These are phyloP conservation scores for Lathyrus aphaca DNA, from an alignment of 306 rosid genomes.

Conservation along the genomic window DNA sequence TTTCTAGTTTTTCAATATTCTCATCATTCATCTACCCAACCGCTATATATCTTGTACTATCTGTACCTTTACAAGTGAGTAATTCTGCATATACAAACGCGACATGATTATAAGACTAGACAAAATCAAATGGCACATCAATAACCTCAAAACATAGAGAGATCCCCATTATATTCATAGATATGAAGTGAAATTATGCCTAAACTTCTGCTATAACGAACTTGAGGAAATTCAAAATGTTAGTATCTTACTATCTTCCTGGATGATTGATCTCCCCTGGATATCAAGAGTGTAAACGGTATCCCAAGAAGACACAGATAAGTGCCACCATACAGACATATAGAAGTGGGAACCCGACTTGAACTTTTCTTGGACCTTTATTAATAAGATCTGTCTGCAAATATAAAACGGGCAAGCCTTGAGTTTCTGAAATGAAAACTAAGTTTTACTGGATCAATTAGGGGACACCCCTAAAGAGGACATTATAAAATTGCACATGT, in stretches of 20 bases:
- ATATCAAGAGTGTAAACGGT: conserved; percentile 57
- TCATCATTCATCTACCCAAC: conserved; percentile 18
- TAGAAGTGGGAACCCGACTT: conserved; percentile 76
- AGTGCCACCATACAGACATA: conserved; percentile 86
- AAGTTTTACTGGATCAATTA: background rate
- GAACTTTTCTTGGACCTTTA: conserved; percentile 55
- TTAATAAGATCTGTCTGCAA: conserved; percentile 66
- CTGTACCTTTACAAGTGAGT: conserved; percentile 39
- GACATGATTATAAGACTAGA: conserved; percentile 27
- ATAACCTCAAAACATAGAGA: conserved; percentile 32
- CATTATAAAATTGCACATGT: conserved; percentile 2
- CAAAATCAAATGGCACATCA: conserved; percentile 32
- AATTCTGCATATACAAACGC: conserved; percentile 44
- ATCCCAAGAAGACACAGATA: conserved; percentile 65
- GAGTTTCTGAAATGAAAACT: conserved; percentile 28
- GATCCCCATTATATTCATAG: conserved; percentile 31
- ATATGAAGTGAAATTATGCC: conserved; percentile 38
- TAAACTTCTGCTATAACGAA: conserved; percentile 40
- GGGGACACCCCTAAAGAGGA: conserved; percentile 15
- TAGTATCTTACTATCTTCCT: conserved; percentile 39
- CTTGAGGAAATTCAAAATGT: conserved; percentile 40
- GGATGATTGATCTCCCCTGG: conserved; percentile 6
- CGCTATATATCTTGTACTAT: conserved; percentile 28
- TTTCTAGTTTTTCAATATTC: conserved; percentile 30
- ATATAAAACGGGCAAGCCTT: conserved; percentile 16